Evolutionary conservation across 345 rosid species (phyloP).

Genomic region (Acer negundo): DNA sequence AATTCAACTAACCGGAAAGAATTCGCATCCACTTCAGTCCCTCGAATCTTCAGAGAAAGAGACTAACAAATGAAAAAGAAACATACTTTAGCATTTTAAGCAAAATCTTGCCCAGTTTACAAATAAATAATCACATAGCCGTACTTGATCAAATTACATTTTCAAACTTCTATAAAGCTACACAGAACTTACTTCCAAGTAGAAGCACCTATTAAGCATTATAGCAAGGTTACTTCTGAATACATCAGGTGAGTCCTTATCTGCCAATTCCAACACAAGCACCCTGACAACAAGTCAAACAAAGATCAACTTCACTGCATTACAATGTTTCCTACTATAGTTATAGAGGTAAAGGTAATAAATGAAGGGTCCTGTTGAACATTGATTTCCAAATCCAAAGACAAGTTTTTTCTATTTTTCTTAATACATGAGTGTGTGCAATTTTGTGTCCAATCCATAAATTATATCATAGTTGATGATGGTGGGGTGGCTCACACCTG

Average conservation of each 20-base stretch:
- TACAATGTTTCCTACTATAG: neutral
- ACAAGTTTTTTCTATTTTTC: too few relatives aligned
- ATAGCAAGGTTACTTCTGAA: slow-evolving; percentile 33
- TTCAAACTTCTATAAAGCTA: neutral
- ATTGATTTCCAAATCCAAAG: too few relatives aligned
- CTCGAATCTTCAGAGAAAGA: slow-evolving; percentile 52
- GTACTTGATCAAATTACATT: neutral
- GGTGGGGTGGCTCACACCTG: slow-evolving; percentile 34
- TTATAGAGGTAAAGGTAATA: too few relatives aligned
- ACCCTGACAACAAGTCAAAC: slow-evolving; percentile 33
- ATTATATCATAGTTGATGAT: neutral
- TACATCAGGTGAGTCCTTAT: slow-evolving; percentile 25
- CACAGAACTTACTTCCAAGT: slow-evolving; percentile 53
- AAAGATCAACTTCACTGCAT: neutral
- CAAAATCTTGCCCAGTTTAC: neutral
- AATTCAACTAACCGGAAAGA: slow-evolving; percentile 31
- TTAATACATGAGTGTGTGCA: neutral
- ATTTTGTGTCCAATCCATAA: neutral
- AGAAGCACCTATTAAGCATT: slow-evolving; percentile 42
- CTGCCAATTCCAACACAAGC: slow-evolving; percentile 49
- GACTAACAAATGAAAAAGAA: slow-evolving; percentile 42
- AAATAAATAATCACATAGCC: neutral
- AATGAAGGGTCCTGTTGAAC: too few relatives aligned
- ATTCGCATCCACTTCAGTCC: slow-evolving; percentile 35
- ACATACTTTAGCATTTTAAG: slow-evolving; percentile 26